These are phyloP conservation scores for Babesia bovis DNA, from an alignment of 169 alveolate genomes.

Conservation along the genomic window DNA sequence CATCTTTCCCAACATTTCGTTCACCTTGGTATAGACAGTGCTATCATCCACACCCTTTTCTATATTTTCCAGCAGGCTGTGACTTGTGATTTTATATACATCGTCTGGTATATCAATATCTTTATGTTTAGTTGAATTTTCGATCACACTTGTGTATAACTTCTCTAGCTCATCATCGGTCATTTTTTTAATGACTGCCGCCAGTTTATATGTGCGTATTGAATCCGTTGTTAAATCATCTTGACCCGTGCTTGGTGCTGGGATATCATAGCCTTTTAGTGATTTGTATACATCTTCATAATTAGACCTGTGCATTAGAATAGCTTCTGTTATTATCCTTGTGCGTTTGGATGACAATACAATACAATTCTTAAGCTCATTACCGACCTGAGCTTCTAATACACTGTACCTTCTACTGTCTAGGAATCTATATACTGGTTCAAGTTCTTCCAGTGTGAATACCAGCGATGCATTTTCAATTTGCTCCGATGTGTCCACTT, in stretches of 20 bases:
- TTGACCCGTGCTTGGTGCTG: neutral
- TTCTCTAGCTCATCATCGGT: constrained; percentile 25
- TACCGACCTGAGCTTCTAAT: constrained; percentile 9
- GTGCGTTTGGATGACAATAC: constrained; percentile 12
- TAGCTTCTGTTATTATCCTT: constrained; percentile 23
- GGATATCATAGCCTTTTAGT: constrained; percentile 23
- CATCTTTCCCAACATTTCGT: neutral
- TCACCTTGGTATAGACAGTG: neutral
- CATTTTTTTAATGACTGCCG: constrained; percentile 23
- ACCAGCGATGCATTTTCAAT: constrained; percentile 28
- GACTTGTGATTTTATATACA: constrained; percentile 7
- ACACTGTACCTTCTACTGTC: neutral
- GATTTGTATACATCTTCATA: constrained; percentile 34
- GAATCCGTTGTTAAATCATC: constrained; percentile 16
- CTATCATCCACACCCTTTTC: constrained; percentile 7
- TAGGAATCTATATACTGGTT: neutral
- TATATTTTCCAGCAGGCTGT: constrained; percentile 12
- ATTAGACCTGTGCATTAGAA: constrained; percentile 43
- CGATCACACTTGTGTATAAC: constrained; percentile 18
- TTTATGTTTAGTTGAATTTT: constrained; percentile 12
- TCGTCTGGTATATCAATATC: constrained; percentile 15
- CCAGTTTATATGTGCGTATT: constrained; percentile 31
- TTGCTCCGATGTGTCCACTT: neutral
- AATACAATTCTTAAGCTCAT: constrained; percentile 14
- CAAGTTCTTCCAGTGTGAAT: constrained; percentile 22